A percentile compares a stretch with the other conserved stretches of the same genome.
phyloP scores from a whole-genome alignment of 768 basidiomycete species.

The Hygrocybe coccinea region DNA sequence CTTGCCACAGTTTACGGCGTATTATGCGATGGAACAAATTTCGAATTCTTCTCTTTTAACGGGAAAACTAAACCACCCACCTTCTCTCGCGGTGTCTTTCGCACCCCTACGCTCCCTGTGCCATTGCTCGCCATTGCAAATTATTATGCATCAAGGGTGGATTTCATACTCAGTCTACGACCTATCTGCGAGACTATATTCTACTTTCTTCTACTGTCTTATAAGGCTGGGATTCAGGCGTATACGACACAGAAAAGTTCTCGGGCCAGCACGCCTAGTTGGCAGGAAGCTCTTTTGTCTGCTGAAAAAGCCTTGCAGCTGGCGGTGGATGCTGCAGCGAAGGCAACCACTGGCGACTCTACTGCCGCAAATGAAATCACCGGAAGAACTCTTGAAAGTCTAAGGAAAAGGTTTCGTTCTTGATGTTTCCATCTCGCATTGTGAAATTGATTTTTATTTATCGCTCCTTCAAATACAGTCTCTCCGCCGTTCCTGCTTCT shows the following conservation, averaged over 20 bases:
- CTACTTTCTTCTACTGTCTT: slow-evolving; percentile 6
- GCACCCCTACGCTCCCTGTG: not conserved
- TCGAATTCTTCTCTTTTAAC: slow-evolving; percentile 6
- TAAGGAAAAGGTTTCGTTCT: slow-evolving; percentile 1
- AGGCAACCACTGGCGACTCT: not conserved
- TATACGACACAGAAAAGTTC: not conserved
- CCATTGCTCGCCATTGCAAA: slow-evolving; percentile 2
- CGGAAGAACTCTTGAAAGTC: not conserved
- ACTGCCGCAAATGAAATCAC: not conserved
- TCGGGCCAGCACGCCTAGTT: slow-evolving; percentile 1
- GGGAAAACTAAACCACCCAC: slow-evolving; percentile 1
- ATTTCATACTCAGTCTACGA: slow-evolving; percentile 4
- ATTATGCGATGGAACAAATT: slow-evolving; percentile 4
- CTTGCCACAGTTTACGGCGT: not conserved
- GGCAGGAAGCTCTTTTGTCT: slow-evolving; percentile 1
- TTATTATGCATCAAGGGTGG: not conserved
- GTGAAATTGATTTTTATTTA: not conserved
- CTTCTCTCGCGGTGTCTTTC: slow-evolving; percentile 4
- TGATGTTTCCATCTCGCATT: not conserved
- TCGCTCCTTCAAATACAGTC: not conserved
- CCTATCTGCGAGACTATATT: slow-evolving; percentile 9
- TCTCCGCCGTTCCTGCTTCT: not conserved
- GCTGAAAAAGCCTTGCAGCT: not conserved
- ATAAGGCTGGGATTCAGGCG: slow-evolving; percentile 4
- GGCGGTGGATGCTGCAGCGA: not conserved